Conservation (phyloP, 768 basidiomycete species). For the Hortiboletus flavorubellus region DNA sequence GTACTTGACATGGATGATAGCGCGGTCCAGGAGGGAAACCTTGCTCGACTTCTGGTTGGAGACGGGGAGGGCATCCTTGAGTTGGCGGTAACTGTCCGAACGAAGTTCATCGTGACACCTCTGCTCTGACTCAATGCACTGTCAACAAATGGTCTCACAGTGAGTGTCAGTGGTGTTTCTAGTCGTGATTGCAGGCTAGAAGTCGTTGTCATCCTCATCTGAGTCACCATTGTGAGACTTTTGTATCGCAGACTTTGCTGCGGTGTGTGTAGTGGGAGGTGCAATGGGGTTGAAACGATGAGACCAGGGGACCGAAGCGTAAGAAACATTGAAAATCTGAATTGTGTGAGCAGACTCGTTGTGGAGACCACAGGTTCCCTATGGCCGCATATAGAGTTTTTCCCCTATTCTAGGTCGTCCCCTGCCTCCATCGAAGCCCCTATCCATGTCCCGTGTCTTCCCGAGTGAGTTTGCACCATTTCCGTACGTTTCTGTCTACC, state of each 20-base stretch:
- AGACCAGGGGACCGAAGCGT: constrained; percentile 66
- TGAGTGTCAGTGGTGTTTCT: constrained; percentile 60
- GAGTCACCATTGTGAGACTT: constrained; percentile 29
- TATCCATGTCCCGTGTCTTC: no score
- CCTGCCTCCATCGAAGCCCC: no score
- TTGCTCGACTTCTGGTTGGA: constrained; percentile 91
- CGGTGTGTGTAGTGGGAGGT: constrained; percentile 48
- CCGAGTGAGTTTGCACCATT: no score
- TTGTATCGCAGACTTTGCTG: constrained; percentile 47
- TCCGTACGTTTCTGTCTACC: no score
- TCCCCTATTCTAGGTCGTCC: no score
- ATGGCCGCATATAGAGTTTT: no score
- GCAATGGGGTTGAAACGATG: constrained; percentile 76
- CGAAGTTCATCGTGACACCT: constrained; percentile 67
- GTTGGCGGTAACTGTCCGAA: constrained; percentile 81
- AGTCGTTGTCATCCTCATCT: constrained; percentile 74
- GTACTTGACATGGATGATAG: no score
- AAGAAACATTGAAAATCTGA: constrained; percentile 36
- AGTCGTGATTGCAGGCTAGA: constrained; percentile 49
- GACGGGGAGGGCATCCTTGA: constrained; percentile 86
- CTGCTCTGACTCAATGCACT: constrained; percentile 66
- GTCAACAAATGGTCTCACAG: constrained; percentile 86
- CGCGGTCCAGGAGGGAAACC: constrained; percentile 81
- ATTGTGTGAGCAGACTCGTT: no score
- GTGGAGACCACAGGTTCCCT: no score